Evolutionary conservation across 225 moss, liverwort and hornwort genomes (phyloP).

Genomic region (Marchantia paleacea): DNA sequence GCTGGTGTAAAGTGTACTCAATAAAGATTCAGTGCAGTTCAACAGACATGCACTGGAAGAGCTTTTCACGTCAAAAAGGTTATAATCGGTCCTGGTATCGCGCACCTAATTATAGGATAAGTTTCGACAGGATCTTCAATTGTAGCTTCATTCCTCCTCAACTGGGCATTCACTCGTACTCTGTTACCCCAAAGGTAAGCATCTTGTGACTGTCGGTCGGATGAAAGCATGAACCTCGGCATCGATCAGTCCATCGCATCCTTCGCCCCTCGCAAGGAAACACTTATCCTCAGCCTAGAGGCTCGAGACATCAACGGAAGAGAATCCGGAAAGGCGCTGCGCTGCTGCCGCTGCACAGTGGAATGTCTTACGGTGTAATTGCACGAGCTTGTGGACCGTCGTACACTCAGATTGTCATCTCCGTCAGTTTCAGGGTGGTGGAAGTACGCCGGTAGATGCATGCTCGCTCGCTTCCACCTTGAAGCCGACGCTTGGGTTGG

Average conservation of each 20-base stretch:
- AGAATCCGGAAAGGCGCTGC: not conserved
- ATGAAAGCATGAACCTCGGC: not conserved
- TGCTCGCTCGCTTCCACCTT: not conserved
- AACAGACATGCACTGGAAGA: not conserved
- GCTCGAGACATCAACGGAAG: not conserved
- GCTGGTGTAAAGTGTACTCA: not conserved
- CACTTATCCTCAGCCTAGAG: not conserved
- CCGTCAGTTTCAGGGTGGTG: not conserved
- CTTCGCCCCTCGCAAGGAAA: not conserved
- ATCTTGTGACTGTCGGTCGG: slow-evolving; percentile 2
- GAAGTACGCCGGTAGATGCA: not conserved
- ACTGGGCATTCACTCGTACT: not conserved
- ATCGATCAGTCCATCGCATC: not conserved
- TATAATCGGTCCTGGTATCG: no score
- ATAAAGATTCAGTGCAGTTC: not conserved
- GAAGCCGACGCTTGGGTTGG: no score
- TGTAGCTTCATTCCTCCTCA: not conserved
- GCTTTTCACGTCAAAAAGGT: not conserved
- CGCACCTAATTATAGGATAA: not conserved
- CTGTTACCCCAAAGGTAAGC: not conserved
- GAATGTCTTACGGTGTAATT: not conserved
- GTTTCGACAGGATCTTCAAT: not conserved
- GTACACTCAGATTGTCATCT: not conserved
- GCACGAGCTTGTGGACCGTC: not conserved
- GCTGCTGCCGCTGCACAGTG: not conserved